These are phyloP conservation scores for Poronia punctata DNA, from an alignment of 495 filamentous ascomycete genomes.

Conservation along the genomic window DNA sequence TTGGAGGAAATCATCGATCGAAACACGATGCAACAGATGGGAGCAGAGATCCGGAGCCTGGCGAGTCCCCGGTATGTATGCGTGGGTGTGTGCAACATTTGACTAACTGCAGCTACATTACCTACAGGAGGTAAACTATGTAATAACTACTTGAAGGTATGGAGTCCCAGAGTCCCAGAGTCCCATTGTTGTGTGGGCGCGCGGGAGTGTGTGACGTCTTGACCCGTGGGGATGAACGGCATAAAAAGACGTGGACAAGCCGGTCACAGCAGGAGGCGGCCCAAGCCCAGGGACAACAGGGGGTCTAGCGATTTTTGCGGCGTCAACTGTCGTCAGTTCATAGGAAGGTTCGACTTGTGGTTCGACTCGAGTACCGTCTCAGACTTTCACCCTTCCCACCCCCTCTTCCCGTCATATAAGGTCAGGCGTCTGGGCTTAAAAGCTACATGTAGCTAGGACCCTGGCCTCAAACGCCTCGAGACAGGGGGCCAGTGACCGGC, in stretches of 20 bases:
- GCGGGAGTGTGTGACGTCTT: conserved; percentile 19
- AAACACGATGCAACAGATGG: conserved; percentile 17
- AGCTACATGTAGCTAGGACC: too few relatives aligned
- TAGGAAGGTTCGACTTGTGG: too few relatives aligned
- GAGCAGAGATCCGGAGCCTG: conserved; percentile 22
- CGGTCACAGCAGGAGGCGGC: conserved; percentile 41
- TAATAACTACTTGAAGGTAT: too few relatives aligned
- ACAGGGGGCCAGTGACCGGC: conserved; percentile 27
- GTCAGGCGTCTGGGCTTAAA: conserved; percentile 20
- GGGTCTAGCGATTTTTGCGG: conserved; percentile 21
- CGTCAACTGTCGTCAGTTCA: conserved; percentile 27
- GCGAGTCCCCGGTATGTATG: conserved; percentile 5
- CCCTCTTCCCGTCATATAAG: conserved; percentile 3
- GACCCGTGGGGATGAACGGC: conserved; percentile 33
- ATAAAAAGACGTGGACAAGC: conserved; percentile 43
- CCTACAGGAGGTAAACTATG: too few relatives aligned
- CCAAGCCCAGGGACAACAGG: conserved; percentile 24
- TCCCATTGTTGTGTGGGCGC: conserved; percentile 14
- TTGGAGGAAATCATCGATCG: too few relatives aligned
- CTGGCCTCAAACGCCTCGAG: conserved; percentile 27
- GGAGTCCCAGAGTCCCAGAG: conserved; percentile 17
- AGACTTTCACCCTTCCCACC: conserved; percentile 20
- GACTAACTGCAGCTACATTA: too few relatives aligned
- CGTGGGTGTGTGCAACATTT: too few relatives aligned
- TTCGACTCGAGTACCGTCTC: conserved; percentile 42